Evolutionary conservation across 371 early-diverging fungal species (phyloP).

Genomic region (Mucor sp.): DNA sequence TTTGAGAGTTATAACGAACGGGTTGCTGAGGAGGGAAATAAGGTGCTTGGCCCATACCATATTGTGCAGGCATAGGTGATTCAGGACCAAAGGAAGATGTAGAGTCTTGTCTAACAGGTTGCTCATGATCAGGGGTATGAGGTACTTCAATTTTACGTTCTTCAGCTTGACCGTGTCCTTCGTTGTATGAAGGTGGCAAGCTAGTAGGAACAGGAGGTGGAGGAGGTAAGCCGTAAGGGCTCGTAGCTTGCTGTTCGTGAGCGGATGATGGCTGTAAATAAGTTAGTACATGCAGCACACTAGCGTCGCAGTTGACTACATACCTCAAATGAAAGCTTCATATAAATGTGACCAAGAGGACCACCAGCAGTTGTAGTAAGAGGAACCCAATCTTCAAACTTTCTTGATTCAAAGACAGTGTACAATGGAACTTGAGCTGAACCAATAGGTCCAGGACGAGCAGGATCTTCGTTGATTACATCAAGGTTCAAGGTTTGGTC

Average conservation of each 20-base stretch:
- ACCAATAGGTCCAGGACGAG: slow-evolving; percentile 38
- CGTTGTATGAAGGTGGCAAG: slow-evolving; percentile 11
- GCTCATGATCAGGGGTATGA: background rate
- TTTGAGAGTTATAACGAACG: slow-evolving; percentile 8
- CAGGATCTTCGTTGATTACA: slow-evolving; percentile 39
- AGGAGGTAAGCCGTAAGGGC: background rate
- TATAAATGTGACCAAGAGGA: slow-evolving; percentile 23
- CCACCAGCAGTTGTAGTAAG: slow-evolving; percentile 21
- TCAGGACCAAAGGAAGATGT: slow-evolving; percentile 28
- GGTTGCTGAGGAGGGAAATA: slow-evolving; percentile 10
- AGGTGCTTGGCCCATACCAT: slow-evolving; percentile 31
- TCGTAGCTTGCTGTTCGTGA: background rate
- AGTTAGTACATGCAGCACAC: too few relatives aligned
- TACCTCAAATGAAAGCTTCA: slow-evolving; percentile 25
- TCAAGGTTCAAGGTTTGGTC: slow-evolving; percentile 28
- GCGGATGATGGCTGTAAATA: background rate
- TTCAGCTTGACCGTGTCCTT: slow-evolving; percentile 14
- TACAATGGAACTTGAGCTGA: slow-evolving; percentile 23
- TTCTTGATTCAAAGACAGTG: slow-evolving; percentile 23
- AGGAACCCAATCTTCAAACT: slow-evolving; percentile 36
- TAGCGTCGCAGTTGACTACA: background rate
- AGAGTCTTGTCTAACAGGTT: slow-evolving; percentile 13
- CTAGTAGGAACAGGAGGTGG: background rate
- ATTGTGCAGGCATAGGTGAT: slow-evolving; percentile 27
- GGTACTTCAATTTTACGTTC: slow-evolving; percentile 7